These are phyloP conservation scores for Sporisorium reilianum DNA, from an alignment of 1,284 basidiomycete species.

Conservation along the genomic window DNA sequence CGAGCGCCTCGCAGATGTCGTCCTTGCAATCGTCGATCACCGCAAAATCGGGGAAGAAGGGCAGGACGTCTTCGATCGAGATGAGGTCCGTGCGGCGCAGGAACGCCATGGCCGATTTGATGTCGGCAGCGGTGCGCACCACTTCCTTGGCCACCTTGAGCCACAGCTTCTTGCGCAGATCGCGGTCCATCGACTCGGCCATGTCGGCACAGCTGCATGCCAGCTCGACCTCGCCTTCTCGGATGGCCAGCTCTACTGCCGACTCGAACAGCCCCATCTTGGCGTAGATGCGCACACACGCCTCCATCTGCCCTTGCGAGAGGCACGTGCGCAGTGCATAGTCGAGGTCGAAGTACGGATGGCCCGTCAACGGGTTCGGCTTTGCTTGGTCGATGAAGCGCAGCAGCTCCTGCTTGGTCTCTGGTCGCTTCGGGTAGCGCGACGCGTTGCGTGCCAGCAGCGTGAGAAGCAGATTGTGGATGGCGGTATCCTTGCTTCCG, in stretches of 20 bases:
- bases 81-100: constrained; percentile 91
- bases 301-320: constrained; percentile 79
- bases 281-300: constrained; percentile 96
- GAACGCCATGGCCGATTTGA: constrained; percentile 98
- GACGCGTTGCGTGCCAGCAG: constrained; percentile 75
- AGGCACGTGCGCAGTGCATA: constrained; percentile 92
- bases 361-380: constrained; percentile 80
- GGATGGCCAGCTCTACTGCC: constrained; percentile 91
- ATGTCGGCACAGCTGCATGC: constrained; percentile 66
- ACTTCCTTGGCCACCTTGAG: constrained; percentile 96
- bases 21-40: constrained; percentile 99
- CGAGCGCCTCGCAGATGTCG: constrained; percentile 94
- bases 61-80: constrained; percentile 97
- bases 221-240: constrained; percentile 72
- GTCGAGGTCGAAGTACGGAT: constrained; percentile 95
- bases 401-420: constrained; percentile 82
- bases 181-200: constrained; percentile 39
- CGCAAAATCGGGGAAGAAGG: constrained; percentile 99
- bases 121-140: constrained; percentile 95
- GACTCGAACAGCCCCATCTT: constrained; percentile 98
- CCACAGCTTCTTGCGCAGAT: constrained; percentile 92
- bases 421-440: constrained; percentile 15
- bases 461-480: constrained; percentile 94
- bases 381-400: constrained; percentile 88
- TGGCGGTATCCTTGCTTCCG: constrained; percentile 82